Evolutionary conservation across 805 yeast species (phyloP), one percentile per base, ranked within the genome.

Genomic region (Lipomyces yamadae): DNA sequence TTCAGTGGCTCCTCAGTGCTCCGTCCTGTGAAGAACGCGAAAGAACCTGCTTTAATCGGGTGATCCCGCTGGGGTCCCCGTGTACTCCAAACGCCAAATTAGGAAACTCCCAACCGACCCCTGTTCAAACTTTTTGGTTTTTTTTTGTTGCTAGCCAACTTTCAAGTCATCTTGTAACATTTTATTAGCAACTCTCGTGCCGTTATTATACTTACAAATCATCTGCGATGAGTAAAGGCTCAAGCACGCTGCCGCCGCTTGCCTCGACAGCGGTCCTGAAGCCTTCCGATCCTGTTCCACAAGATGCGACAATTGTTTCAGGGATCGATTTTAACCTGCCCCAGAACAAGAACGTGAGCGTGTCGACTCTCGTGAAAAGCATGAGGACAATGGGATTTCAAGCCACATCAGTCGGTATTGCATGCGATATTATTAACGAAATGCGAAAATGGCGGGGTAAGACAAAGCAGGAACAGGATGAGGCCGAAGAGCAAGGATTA

Each of bases 351-450:
- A 86, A 93, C 78, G 86, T 91, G 85, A 81, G 83, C 56, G 99
- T 98, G 54, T 82, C 83, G 13, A 93, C 91, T 74, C 81, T 95
- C 71, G 84, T 95, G 70, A 82, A 81, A 42, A 86, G 94, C 39
- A 95, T 96, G 99, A 87, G 82, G 73, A 87, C 87, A 50, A 95
- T 96, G 98, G 99, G 99, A 6, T 95, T 94, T 82, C 99, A 95
- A 81, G 99, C 96, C 8, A 86, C 93, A 6, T 84, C 94, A 5
- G 83, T 95, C 58, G 88, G 92, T 39, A 83, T 87, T 72, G 98
- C 97, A 2, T 92, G 98, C 77, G 97, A 92, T 37, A 91, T 96
- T 72, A 92, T 95, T 66, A 86, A 94, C 75, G 87, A 90, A 58
- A 95, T 95, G 99, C 86, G 97, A 79, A 66, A 80, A 30, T 95